Evolutionary conservation across 495 filamentous ascomycete species (phyloP), one percentile per base, ranked within the genome.

Genomic region (Penicillium samsonianum): DNA sequence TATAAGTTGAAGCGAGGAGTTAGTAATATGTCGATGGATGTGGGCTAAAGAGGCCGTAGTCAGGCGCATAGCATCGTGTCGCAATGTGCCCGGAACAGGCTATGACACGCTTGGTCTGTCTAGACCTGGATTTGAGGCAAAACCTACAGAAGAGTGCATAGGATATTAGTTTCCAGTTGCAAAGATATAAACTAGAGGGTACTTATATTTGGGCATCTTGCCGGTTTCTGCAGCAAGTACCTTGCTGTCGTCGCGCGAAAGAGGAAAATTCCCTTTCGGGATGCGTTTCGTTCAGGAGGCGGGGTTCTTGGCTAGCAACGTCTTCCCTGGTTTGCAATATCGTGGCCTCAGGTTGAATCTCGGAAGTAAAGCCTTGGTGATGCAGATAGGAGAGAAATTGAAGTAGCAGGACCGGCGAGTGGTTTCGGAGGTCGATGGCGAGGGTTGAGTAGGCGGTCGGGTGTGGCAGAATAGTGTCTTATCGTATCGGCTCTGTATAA

Each of bases 181-280:
- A 40, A 17, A 17, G 7, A 25, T n/a, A 17, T 37, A 31, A 19
- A 37, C 14, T 12, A 55, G 41, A 53, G 63, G 53, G 46, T 31
- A 86, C 87, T 84, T 86, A 90, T 89, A 90, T 88, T 90, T 90
- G 43, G 87, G 87, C 87, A 90, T 90, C 41, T 81, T 87, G 73
- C 58, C 55, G 50, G 47, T 48, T 63, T 58, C 60, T 58, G 60
- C 12, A 52, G 53, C 59, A 45, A 50, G 57, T 58, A 47, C 41
- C 58, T 51, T 62, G 56, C 54, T 60, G 63, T 56, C 52, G 51
- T 60, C 42, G 57, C 43, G 55, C 61, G 56, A 58, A 26, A 57
- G 53, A 65, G 52, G 61, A 68, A 68, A 64, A 63, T 64, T 69
- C 60, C 58, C 45, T 53, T 49, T 53, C 35, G 43, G 35, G 53